Conservation (phyloP, 2,329 filamentous ascomycete species). For the Aspergillus aculeatus region DNA sequence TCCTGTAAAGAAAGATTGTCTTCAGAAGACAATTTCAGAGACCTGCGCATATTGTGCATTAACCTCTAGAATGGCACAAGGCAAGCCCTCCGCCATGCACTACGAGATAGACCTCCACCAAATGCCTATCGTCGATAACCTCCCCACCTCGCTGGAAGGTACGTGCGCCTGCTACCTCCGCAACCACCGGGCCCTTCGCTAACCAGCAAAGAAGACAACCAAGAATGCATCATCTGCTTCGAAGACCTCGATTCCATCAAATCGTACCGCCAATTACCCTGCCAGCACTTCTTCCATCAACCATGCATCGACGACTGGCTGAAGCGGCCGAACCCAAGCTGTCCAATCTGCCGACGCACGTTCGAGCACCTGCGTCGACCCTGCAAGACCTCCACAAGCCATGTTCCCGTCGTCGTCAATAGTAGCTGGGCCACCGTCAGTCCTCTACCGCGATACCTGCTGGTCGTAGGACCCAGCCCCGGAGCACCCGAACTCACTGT, state of each 20-base stretch:
- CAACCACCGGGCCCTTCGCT: no score
- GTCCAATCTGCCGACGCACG: background rate
- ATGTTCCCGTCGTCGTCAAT: background rate
- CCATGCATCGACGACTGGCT: constrained; percentile 1
- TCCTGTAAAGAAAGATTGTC: background rate
- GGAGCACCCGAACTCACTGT: background rate
- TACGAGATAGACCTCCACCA: background rate
- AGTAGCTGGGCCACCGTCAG: background rate
- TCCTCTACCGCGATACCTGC: background rate
- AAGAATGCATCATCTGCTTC: background rate
- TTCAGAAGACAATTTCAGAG: background rate
- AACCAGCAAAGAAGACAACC: background rate
- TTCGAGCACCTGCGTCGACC: constrained; percentile 5
- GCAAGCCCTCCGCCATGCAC: background rate
- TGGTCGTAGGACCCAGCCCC: background rate
- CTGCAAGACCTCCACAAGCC: background rate
- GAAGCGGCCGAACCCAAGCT: background rate
- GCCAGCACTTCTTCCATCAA: background rate
- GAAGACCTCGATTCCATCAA: background rate
- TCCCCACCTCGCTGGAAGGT: background rate
- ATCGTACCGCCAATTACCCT: background rate
- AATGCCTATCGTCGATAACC: background rate
- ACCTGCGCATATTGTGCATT: background rate
- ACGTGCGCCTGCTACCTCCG: background rate
- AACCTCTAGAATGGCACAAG: background rate